Conservation (phyloP, 306 rosid species). For the Casuarina equisetifolia region DNA sequence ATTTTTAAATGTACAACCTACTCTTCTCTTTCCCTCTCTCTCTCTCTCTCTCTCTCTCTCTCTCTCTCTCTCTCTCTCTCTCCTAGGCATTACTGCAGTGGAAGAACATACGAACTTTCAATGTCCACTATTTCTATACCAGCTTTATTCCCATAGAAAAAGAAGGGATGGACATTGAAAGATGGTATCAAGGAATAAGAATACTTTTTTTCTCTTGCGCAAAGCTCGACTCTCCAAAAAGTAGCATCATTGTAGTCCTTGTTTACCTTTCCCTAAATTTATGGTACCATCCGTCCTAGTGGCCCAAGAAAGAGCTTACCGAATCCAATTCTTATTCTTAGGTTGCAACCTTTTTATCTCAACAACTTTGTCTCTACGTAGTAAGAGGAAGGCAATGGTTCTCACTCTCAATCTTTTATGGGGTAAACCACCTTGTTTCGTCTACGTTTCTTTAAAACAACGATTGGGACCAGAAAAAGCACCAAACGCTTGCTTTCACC, state of each 20-base stretch:
- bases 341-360: conserved; percentile 22
- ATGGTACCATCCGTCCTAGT: conserved; percentile 31
- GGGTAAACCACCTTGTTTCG: neutral
- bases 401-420: neutral
- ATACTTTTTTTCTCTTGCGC: conserved; percentile 34
- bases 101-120: conserved; percentile 23
- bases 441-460: conserved; percentile 8
- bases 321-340: conserved; percentile 37
- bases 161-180: conserved; percentile 24
- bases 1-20: conserved; percentile 9
- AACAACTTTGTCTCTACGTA: conserved; percentile 13
- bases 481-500: conserved; percentile 16
- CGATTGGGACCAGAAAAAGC: neutral
- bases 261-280: conserved; percentile 40
- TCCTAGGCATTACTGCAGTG: neutral
- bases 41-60: conserved; percentile 2
- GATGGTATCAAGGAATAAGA: conserved; percentile 70
- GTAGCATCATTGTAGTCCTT: conserved; percentile 34
- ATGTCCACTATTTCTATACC: conserved; percentile 28
- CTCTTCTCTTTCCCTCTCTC: neutral
- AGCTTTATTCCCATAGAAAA: conserved; percentile 54
- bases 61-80: neutral
- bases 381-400: conserved; percentile 17
- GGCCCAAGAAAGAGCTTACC: conserved; percentile 28
- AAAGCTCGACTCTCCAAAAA: conserved; percentile 48